phyloP scores from a whole-genome alignment of 1,284 basidiomycete species.

The Boletus albobrunnescens region DNA sequence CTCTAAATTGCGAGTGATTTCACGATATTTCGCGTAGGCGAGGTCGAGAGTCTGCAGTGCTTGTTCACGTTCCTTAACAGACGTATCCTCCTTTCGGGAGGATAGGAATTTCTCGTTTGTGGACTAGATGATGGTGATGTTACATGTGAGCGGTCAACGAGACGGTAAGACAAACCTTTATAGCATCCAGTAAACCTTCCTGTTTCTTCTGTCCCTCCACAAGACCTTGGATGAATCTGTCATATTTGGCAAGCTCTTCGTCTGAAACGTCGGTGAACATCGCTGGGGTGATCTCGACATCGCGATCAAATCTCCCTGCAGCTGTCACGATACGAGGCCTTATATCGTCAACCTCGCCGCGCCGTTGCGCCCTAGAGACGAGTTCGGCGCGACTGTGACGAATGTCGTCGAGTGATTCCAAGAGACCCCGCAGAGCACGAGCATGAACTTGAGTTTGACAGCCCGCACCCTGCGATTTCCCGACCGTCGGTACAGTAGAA shows the following conservation, averaged over 20 bases:
- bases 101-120: constrained; percentile 76
- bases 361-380: constrained; percentile 61
- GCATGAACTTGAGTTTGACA: constrained; percentile 57
- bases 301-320: constrained; percentile 58
- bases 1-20: constrained; percentile 80
- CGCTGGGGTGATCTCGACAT: constrained; percentile 73
- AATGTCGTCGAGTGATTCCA: constrained; percentile 82
- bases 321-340: constrained; percentile 65
- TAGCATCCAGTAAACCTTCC: constrained; percentile 57
- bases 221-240: constrained; percentile 67
- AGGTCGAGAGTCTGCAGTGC: constrained; percentile 85
- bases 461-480: constrained; percentile 35
- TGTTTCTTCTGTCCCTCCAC: constrained; percentile 60
- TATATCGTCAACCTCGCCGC: constrained; percentile 75
- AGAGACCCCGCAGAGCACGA: constrained; percentile 67
- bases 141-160: not conserved
- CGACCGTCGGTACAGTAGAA: constrained; percentile 44
- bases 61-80: constrained; percentile 79
- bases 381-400: constrained; percentile 59
- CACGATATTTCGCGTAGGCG: constrained; percentile 86
- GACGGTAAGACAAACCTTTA: constrained; percentile 51
- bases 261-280: constrained; percentile 86
- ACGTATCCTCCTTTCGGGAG: constrained; percentile 75
- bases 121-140: constrained; percentile 40
- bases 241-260: constrained; percentile 77